Conservation (phyloP, 179 eudicot genomes). For the Carnegiea gigantea region DNA sequence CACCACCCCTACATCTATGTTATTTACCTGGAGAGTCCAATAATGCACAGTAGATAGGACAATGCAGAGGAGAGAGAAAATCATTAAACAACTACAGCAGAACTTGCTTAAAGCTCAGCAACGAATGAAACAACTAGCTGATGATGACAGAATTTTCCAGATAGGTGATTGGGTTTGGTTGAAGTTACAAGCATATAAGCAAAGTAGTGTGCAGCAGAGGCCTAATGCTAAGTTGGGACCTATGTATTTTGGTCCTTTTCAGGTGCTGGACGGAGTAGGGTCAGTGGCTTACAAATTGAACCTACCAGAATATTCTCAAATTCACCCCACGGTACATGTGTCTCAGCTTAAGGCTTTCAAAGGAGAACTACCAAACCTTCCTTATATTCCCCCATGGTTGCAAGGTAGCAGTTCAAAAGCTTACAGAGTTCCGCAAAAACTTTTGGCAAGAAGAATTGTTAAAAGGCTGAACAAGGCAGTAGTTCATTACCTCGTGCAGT, state of each 20-base stretch:
- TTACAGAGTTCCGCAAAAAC: background rate
- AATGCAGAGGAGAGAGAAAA: too few relatives aligned
- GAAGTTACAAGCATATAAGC: too few relatives aligned
- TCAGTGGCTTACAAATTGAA: background rate
- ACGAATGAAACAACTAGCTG: too few relatives aligned
- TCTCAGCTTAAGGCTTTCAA: background rate
- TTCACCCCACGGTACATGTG: background rate
- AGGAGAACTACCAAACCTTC: background rate
- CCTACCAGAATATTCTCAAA: background rate
- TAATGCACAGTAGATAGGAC: background rate
- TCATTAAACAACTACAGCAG: too few relatives aligned
- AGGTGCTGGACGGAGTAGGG: background rate
- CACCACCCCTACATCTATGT: background rate
- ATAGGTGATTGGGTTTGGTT: too few relatives aligned
- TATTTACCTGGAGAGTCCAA: background rate
- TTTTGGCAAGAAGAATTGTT: background rate
- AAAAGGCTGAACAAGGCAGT: background rate
- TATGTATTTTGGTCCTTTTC: background rate
- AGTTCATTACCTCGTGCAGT: background rate
- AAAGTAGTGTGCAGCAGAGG: too few relatives aligned
- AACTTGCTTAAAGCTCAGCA: too few relatives aligned
- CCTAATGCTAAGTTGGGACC: background rate
- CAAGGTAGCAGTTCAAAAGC: background rate
- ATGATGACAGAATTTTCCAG: too few relatives aligned
- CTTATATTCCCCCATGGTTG: background rate